Base-by-base conservation (phyloP, 306 rosid genomes). In the Crataegus laevigata region DNA sequence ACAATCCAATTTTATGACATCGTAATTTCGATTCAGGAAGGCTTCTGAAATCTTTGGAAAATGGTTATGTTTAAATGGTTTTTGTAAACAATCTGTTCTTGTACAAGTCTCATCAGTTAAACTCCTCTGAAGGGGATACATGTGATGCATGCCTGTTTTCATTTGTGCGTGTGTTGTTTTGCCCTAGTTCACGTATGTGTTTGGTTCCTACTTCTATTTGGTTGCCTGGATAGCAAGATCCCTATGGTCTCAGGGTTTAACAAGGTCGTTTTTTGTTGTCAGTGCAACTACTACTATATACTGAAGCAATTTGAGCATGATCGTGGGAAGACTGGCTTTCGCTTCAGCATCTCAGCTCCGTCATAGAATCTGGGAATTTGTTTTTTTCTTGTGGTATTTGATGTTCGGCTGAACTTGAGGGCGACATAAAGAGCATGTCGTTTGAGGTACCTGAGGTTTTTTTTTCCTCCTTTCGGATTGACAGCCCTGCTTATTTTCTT, bases 301-400 rank as follows among this genome's bases (percentile, higher is more conserved):
- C 88, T 96, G 78, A 88, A 73, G 93, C 89, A 89, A 80, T 79
- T 68, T 77, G 96, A 85, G 69, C 86, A 85, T 14, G 98, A 96
- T 67, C 83, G 89, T 28, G 97, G 96, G 65, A 92, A 92, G 88
- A 83, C 89, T 64, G 99, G 99, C 79, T 92, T 96, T 83, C 90
- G 98, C 79, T 90, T 96, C 85, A 92, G 92, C 89, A 71, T 96
- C 85, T 96, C 98, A 69, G 89, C 97, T 76, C 93, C 97, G 25
- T 89, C 88, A 36, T 91, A 87, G 83, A 70, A 66, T 71, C 66
- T 28, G 72, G 75, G 77, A 60, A 17, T 73, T 67, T 11, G 18
- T 1, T 55, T 43, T 54, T 26, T 72, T 21, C 28, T 9, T 14
- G 7, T 14, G 63, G 36, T 59, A 30, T 25, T 71, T 79, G 70